A percentile compares a stretch with the other conserved stretches of the same genome.
Evolutionary conservation across 116 monocot species (phyloP).

Genomic region (Dioscorea cayenensis): DNA sequence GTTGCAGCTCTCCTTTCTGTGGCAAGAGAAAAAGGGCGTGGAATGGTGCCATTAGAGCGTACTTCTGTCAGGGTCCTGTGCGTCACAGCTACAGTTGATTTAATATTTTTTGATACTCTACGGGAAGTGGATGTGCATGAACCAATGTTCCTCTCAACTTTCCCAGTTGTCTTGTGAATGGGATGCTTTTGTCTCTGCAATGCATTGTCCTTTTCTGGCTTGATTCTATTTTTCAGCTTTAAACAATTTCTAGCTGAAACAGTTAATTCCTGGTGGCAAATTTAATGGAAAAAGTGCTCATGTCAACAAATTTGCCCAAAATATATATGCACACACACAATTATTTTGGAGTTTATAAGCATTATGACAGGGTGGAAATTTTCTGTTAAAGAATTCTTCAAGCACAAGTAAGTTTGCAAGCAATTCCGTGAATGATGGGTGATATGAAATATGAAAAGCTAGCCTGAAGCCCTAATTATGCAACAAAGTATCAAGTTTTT

Average conservation of each 20-base stretch:
- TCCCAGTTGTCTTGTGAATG: slow-evolving; percentile 13
- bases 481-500: too few relatives aligned
- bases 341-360: too few relatives aligned
- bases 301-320: background rate
- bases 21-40: slow-evolving; percentile 29
- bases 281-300: background rate
- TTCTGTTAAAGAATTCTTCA: slow-evolving; percentile 21
- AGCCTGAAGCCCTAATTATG: too few relatives aligned
- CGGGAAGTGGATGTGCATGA: slow-evolving; percentile 15
- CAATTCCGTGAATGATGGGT: too few relatives aligned
- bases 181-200: slow-evolving; percentile 10
- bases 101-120: slow-evolving; percentile 21
- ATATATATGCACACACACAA: background rate
- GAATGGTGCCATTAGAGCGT: slow-evolving; percentile 15
- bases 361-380: too few relatives aligned
- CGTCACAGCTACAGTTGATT: slow-evolving; percentile 11
- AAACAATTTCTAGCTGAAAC: slow-evolving; percentile 8
- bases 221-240: slow-evolving; percentile 21
- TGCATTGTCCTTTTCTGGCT: slow-evolving; percentile 6
- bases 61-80: slow-evolving; percentile 21
- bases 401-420: slow-evolving; percentile 27
- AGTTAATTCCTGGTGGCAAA: slow-evolving; percentile 20
- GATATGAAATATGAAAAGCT: too few relatives aligned
- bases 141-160: slow-evolving; percentile 7
- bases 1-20: slow-evolving; percentile 21